phyloP scores from a whole-genome alignment of 257 asterid species.

The Petunia secreta region DNA sequence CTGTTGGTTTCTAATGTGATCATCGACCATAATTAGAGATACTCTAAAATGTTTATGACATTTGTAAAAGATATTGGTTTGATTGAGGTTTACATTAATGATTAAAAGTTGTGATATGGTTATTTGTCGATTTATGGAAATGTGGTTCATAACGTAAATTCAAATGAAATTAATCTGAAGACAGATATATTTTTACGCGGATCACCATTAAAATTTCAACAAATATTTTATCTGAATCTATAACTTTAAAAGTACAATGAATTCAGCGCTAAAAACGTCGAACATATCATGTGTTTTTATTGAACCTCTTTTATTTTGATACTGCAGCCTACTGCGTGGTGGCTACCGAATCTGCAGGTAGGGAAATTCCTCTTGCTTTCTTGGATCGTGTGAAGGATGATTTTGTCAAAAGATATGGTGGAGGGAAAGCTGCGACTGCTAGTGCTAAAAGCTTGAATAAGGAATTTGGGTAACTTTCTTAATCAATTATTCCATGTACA shows the following conservation, averaged over 20 bases:
- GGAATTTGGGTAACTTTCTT: slow-evolving; percentile 48
- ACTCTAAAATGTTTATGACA: background rate
- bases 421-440: slow-evolving; percentile 53
- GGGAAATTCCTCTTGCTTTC: slow-evolving; percentile 52
- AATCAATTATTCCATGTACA: background rate
- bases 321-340: slow-evolving; percentile 58
- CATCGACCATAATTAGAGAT: background rate
- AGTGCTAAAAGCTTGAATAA: slow-evolving; percentile 50
- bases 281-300: background rate
- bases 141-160: too few species aligned
- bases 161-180: too few species aligned
- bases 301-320: background rate
- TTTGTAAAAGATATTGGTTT: background rate
- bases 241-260: too few species aligned
- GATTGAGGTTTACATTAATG: background rate
- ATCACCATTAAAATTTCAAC: too few species aligned
- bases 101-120: background rate
- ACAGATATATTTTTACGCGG: too few species aligned
- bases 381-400: slow-evolving; percentile 57
- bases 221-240: too few species aligned
- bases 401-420: slow-evolving; percentile 48
- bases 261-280: too few species aligned
- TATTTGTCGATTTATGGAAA: too few species aligned
- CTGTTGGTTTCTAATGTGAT: background rate
- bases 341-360: slow-evolving; percentile 58